Evolutionary conservation across 805 yeast genomes (phyloP), one percentile per base, ranked within the genome.

Genomic region (Saccharomycopsis schoenii): DNA sequence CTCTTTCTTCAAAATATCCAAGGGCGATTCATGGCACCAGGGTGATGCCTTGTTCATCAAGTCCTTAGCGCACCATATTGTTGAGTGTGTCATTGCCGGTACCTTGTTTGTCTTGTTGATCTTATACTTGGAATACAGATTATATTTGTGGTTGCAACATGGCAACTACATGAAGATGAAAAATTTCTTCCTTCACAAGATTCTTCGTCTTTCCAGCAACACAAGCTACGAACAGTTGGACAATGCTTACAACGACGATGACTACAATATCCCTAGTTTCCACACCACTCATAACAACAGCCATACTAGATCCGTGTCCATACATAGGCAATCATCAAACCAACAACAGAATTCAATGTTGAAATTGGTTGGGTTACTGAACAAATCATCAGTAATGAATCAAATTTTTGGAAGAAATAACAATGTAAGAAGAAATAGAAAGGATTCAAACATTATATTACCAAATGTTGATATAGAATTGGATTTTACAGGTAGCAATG

Each of bases 1-100:
- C 66, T 80, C 91, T 0, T 88, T 88, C 70, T 91, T 92, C 72
- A 78, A 83, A 47, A 85, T 89, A 60, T 77, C 89, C 0, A 81
- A 82, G 60, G 97, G 97, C 55, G 88, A 96, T 0, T 88, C 96
- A 29, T 92, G 97, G 97, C 97, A 92, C 73, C 74, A 83, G 68
- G 89, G 85, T 66, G 97, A 92, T 72, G 97, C 97, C 11, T 79
- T 83, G 59, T 82, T 89, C 69, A 83, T 91, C 72, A 84, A 88
- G 68, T 74, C 81, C 9, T 74, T 91, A 73, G 90, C 89, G 17
- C 79, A 82, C 65, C 97, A 92, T 72, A 82, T 92, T 65, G 78
- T 83, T 15, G 73, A 86, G 47, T 86, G 91, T 34, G 88, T 89
- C 1, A 68, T 87, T 51, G 81, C 81, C 14, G 96, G 97, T 1